Conservation (phyloP, 768 basidiomycete species). For the Hirschioporus abietinus region DNA sequence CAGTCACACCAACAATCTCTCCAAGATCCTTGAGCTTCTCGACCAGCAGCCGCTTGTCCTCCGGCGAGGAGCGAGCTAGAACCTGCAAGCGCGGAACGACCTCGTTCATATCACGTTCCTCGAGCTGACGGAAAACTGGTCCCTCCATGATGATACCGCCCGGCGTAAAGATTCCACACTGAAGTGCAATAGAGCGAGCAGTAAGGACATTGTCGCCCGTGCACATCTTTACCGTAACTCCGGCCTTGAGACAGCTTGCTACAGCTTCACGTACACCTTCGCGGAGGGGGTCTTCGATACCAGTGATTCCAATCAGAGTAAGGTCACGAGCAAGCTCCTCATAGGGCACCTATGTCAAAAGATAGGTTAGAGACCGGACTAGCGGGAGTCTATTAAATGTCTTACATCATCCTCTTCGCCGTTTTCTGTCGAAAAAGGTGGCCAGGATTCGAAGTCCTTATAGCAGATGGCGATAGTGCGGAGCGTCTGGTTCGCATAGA, state of each 20-base stretch:
- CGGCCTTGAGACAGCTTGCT: constrained; percentile 78
- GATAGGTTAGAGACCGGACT: constrained; percentile 15
- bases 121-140: constrained; percentile 82
- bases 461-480: constrained; percentile 95
- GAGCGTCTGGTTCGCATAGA: constrained; percentile 95
- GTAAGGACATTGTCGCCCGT: constrained; percentile 97
- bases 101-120: constrained; percentile 63
- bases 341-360: constrained; percentile 50
- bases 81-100: constrained; percentile 92
- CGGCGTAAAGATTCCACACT: constrained; percentile 91
- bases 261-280: constrained; percentile 88
- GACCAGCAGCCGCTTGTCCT: constrained; percentile 94
- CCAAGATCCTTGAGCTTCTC: constrained; percentile 81
- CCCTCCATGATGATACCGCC: constrained; percentile 99
- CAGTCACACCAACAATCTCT: constrained; percentile 92
- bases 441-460: constrained; percentile 82
- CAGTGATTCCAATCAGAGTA: constrained; percentile 84
- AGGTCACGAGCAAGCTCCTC: constrained; percentile 64
- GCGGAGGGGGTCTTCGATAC: constrained; percentile 95
- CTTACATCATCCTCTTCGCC: constrained; percentile 51
- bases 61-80: constrained; percentile 93
- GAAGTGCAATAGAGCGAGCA: constrained; percentile 91
- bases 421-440: constrained; percentile 45
- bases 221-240: constrained; percentile 96
- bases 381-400: constrained; percentile 5